These are phyloP conservation scores for Lichtheimia corymbifera DNA, from an alignment of 371 early-diverging fungal species.

Conservation along the genomic window DNA sequence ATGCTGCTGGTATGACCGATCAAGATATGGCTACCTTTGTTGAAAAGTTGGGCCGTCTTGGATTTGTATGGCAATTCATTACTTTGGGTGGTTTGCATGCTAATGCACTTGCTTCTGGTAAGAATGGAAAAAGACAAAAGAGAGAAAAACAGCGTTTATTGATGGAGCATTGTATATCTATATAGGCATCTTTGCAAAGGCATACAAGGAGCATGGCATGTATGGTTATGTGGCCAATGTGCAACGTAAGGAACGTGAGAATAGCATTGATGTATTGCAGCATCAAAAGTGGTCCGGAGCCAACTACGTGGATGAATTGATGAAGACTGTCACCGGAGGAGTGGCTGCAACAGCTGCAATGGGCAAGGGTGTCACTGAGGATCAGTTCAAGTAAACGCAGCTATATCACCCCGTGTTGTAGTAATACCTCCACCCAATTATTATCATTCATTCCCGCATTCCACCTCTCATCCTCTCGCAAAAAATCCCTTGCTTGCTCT, in stretches of 20 bases:
- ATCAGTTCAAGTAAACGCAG: conserved; percentile 58
- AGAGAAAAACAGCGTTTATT: not conserved
- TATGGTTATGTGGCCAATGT: conserved; percentile 92
- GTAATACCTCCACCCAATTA: too few species aligned
- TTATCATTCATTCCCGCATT: too few species aligned
- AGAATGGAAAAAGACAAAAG: conserved; percentile 8
- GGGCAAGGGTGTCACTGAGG: conserved; percentile 91
- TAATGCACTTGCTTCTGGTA: conserved; percentile 72
- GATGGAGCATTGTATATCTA: too few species aligned
- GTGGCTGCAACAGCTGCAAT: conserved; percentile 96
- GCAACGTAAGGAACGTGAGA: conserved; percentile 92
- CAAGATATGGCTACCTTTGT: conserved; percentile 85
- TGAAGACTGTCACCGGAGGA: conserved; percentile 93
- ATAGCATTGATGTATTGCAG: conserved; percentile 91
- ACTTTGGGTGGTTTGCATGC: conserved; percentile 98
- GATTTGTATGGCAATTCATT: conserved; percentile 98
- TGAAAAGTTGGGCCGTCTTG: conserved; percentile 81
- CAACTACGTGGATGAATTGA: conserved; percentile 90
- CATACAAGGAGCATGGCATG: conserved; percentile 92
- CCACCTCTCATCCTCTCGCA: too few species aligned
- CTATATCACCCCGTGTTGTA: too few species aligned
- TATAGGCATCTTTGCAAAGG: conserved; percentile 87
- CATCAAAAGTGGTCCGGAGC: conserved; percentile 99
- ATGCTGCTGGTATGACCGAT: conserved; percentile 93
- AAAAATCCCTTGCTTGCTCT: too few species aligned